Conservation (phyloP, 768 basidiomycete genomes). For the Lactarius hatsudake region DNA sequence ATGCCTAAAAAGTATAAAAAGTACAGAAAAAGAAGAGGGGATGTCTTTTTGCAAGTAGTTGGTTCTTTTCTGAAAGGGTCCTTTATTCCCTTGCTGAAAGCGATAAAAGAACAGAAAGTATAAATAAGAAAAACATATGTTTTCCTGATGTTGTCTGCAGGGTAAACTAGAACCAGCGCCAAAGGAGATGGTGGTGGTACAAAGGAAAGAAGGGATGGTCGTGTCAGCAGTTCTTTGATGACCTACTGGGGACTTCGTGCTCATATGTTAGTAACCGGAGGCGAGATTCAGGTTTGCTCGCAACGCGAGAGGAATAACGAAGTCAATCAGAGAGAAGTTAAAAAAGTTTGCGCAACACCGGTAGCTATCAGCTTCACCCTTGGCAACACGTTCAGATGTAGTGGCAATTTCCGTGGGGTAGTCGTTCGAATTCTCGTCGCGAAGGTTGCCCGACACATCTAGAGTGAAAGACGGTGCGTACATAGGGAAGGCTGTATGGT, state of each 20-base stretch:
- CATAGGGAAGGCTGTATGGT: conserved; percentile 61
- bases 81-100: no score
- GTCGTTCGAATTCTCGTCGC: conserved; percentile 65
- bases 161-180: no score
- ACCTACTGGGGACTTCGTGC: not conserved
- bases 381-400: conserved; percentile 26
- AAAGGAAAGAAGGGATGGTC: no score
- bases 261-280: not conserved
- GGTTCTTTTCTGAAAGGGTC: no score
- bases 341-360: not conserved
- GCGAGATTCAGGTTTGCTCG: not conserved
- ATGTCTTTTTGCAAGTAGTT: no score
- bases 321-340: not conserved
- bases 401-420: conserved; percentile 49
- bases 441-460: conserved; percentile 74
- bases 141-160: no score
- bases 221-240: not conserved
- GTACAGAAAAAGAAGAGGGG: no score
- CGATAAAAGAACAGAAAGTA: no score
- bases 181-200: no score
- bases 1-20: no score
- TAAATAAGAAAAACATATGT: no score
- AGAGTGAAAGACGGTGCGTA: conserved; percentile 82
- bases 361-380: not conserved
- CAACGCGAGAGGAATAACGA: not conserved